Base-by-base conservation (phyloP, 306 rosid species). In the Begonia fuchsioides region DNA sequence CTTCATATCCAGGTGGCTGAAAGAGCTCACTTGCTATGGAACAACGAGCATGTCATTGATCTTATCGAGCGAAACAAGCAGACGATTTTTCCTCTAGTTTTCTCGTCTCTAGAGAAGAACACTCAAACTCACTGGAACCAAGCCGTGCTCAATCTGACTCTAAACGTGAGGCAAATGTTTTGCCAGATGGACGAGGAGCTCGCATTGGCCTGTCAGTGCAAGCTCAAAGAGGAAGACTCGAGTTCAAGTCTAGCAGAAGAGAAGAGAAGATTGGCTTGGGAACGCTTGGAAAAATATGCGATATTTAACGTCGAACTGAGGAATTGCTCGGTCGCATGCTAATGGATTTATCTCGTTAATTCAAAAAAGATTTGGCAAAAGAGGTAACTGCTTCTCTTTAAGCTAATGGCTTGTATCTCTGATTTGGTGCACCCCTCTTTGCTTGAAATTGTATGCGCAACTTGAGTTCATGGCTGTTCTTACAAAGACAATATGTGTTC, bases 11-110 rank as follows among this genome's bases (percentile, higher is more conserved):
- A 90, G 98, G 98, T 92, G 57, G 98, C 98, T 1, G 98, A 92
- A 52, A 68, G 95, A 56, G 82, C 98, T 15, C 98, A 85, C 71
- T 69, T 92, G 75, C 76, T 92, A 39, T 92, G 95, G 98, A 92
- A 82, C 73, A 92, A 92, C 0, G 98, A 85, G 66, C 93, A 78
- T 67, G 55, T 92, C 63, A 79, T 82, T 13, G 79, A 79, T 45
- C 93, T 85, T 38, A 66, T 85, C 12, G 71, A 76, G 2, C 83
- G 82, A n/a, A 92, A 92, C 78, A 74, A 82, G 57, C 87, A 92
- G 54, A 78, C 64, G 62, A 82, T 92, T 51, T 48, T 92, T 55
- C 98, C 98, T 1, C 78, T 92, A 0, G 95, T 92, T 38, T 71
- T 82, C 67, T 71, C 95, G n/a, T 82, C 98, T 17, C 80, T 92